A percentile compares a stretch with the other conserved stretches of the same genome.
Evolutionary conservation across 495 filamentous ascomycete species (phyloP).

Genomic region (Peziza echinospora): DNA sequence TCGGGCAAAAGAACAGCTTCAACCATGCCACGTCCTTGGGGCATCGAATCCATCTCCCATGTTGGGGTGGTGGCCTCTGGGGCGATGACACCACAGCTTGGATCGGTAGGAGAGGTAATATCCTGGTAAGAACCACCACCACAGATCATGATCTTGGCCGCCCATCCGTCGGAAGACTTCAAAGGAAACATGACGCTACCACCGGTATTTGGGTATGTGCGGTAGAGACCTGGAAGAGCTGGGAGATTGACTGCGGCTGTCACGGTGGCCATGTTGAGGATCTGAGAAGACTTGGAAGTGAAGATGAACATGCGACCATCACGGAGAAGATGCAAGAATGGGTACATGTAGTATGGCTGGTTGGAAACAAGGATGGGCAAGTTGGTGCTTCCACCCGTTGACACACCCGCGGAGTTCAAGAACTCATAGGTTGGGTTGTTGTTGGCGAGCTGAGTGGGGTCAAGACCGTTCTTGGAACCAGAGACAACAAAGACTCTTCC

Average conservation of each 20-base stretch:
- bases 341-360: constrained; percentile 47
- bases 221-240: constrained; percentile 37
- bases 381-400: constrained; percentile 24
- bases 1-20: constrained; percentile 38
- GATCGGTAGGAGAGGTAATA: constrained; percentile 35
- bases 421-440: constrained; percentile 44
- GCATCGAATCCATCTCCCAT: constrained; percentile 45
- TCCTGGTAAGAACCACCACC: constrained; percentile 44
- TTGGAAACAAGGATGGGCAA: constrained; percentile 33
- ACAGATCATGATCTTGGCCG: constrained; percentile 35
- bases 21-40: constrained; percentile 38
- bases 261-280: constrained; percentile 29
- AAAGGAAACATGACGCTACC: constrained; percentile 37
- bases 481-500: constrained; percentile 37
- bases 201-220: constrained; percentile 44
- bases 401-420: constrained; percentile 25
- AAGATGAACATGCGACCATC: constrained; percentile 38
- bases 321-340: constrained; percentile 36
- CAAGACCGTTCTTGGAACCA: constrained; percentile 37
- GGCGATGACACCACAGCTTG: constrained; percentile 36
- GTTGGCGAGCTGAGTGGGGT: constrained; percentile 32
- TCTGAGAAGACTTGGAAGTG: constrained; percentile 32
- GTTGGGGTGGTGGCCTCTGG: constrained; percentile 28
- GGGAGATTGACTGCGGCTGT: constrained; percentile 25
- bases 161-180: constrained; percentile 29